Base-by-base conservation (phyloP, 2,329 filamentous ascomycete genomes). In the Talaromyces marneffei region DNA sequence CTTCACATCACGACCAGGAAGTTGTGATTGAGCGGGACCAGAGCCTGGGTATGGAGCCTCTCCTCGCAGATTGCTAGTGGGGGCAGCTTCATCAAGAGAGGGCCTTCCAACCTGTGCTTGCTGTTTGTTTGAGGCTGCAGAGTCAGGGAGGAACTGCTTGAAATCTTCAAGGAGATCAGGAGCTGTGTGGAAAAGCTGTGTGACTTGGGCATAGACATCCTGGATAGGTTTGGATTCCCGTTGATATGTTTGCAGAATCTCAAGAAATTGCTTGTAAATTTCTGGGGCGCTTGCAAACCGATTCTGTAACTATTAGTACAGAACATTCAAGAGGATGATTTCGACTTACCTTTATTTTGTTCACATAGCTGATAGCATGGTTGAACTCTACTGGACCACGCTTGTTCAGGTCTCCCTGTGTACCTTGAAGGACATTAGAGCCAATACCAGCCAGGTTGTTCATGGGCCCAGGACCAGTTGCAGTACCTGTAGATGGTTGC, bases 191-290 rank as follows among this genome's bases (percentile, higher is more conserved):
- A 99, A 99, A 0, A 99, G 81, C 33, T 89, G 89, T 0, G 95
- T 99, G 25, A 99, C 94, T 75, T 99, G 94, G 1, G 91, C 90
- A 74, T 99, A 99, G 2, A 99, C 94, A 75, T 99, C 94, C 74
- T 97, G 92, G 39, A 99, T 99, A 0, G 94, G 95, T 72, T 97
- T 97, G 58, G 94, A 96, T 74, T 99, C 94, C 61, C 94, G 86
- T 75, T 99, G 94, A 70, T 99, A 99, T 2, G 94, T 99, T 76
- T 99, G 94, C 50, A 99, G 80, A 54, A 99, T 99, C 74, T 99
- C 94, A 31, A 99, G 83, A 72, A 99, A 99, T 72, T 99, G 93
- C 75, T 99, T 99, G 80, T 99, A 99, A 65, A 99, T 97, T 74
- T 99, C 94, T 6, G 94, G 94, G 66, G 96, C 92, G 70, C 92